Conservation (phyloP, 2,329 filamentous ascomycete genomes). For the Ophiostoma piceae region DNA sequence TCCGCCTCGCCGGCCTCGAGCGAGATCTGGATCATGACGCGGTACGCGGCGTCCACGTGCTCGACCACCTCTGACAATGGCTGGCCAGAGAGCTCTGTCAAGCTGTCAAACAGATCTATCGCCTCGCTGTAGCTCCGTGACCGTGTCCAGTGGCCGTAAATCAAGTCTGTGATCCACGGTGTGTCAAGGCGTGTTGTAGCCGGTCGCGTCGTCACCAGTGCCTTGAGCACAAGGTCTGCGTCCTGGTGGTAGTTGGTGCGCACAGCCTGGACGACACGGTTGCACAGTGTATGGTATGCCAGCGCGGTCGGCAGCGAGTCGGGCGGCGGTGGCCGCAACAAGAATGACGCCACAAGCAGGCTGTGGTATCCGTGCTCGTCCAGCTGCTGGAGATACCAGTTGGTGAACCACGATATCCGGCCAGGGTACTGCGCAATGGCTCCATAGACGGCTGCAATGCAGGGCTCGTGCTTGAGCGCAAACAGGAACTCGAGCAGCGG, state of each 20-base stretch:
- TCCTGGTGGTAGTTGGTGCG: slow-evolving; percentile 31
- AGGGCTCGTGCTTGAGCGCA: neutral
- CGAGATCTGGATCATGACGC: slow-evolving; percentile 40
- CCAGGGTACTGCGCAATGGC: slow-evolving; percentile 30
- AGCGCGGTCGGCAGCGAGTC: neutral
- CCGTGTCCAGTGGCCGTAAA: slow-evolving; percentile 36
- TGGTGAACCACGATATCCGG: slow-evolving; percentile 25
- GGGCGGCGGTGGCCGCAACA: slow-evolving; percentile 28
- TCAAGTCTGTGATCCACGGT: slow-evolving; percentile 37
- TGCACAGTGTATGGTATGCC: slow-evolving; percentile 31
- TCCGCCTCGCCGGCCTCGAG: slow-evolving; percentile 35
- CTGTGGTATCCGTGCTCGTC: slow-evolving; percentile 29
- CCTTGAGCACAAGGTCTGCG: slow-evolving; percentile 32
- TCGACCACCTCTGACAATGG: slow-evolving; percentile 30
- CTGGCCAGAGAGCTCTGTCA: slow-evolving; percentile 20
- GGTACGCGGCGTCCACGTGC: slow-evolving; percentile 35
- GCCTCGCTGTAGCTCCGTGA: slow-evolving; percentile 30
- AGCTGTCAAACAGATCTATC: slow-evolving; percentile 30
- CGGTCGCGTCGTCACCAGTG: slow-evolving; percentile 31
- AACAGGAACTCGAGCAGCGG: neutral
- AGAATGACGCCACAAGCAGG: slow-evolving; percentile 35
- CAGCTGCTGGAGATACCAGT: slow-evolving; percentile 35
- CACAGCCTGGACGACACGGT: slow-evolving; percentile 35
- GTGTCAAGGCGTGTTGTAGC: slow-evolving; percentile 29
- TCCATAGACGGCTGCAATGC: slow-evolving; percentile 33